phyloP scores from a whole-genome alignment of 2,329 filamentous ascomycete genomes.

The Diplodia mutila region DNA sequence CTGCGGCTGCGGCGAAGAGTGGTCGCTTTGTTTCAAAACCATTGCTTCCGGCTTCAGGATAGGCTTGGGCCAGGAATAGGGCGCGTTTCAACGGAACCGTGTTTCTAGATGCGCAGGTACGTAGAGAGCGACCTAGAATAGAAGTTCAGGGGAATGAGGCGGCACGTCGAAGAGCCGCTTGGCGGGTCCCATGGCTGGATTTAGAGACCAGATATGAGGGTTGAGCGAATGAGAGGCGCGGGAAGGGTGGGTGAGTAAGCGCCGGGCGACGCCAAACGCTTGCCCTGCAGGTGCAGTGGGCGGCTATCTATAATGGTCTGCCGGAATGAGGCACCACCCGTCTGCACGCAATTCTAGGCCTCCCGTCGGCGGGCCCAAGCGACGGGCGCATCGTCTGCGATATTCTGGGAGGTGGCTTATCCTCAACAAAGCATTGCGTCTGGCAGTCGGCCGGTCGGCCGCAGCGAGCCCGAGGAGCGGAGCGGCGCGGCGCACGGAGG shows the following conservation, averaged over 20 bases:
- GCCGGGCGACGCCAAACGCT: background rate
- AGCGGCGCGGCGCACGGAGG: background rate
- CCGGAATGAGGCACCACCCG: background rate
- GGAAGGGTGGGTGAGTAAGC: slow-evolving; percentile 3
- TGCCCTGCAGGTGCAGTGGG: slow-evolving; percentile 1
- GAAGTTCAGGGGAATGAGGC: background rate
- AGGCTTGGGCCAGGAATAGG: background rate
- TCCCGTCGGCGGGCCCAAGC: background rate
- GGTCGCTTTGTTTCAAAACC: background rate
- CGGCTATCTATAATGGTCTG: slow-evolving; percentile 14
- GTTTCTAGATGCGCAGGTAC: slow-evolving; percentile 1
- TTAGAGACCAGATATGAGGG: background rate
- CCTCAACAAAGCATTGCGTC: background rate
- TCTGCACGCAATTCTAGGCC: slow-evolving; percentile 22
- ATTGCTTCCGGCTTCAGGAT: slow-evolving; percentile 4
- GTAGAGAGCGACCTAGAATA: background rate
- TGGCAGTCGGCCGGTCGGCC: background rate
- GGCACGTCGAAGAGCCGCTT: background rate
- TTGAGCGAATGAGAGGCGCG: background rate
- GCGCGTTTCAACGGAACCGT: background rate
- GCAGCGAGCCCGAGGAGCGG: slow-evolving; percentile 3
- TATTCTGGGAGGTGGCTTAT: slow-evolving; percentile 13
- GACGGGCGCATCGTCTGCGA: background rate
- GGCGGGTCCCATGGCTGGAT: slow-evolving; percentile 3
- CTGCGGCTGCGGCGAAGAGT: background rate